Base-by-base conservation (phyloP, 306 rosid species). In the Vicia faba region DNA sequence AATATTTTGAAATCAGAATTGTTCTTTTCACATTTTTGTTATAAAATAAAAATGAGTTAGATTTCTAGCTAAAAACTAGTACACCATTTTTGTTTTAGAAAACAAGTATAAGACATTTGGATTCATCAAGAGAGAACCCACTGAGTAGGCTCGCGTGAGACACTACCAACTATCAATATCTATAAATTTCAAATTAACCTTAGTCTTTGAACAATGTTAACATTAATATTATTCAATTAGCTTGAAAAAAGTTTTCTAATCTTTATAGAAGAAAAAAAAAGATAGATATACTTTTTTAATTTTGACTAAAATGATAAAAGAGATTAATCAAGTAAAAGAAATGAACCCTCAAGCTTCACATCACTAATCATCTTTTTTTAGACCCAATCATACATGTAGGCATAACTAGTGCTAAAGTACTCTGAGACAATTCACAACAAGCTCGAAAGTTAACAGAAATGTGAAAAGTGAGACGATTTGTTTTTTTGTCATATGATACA, bases 391-490 rank as follows among this genome's bases (percentile, higher is more conserved):
- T 20, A 43, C 15, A 67, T 16, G 53, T n/a, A 41, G 11, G 68
- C 82, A 73, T 66, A 41, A 59, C 5, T 26, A 10, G 35, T 60
- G 66, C 46, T 5, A 61, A 11, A 39, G 8, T 51, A 81, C 91
- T 86, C 83, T 81, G 86, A 64, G 88, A 86, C 82, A 86, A 64
- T 69, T 86, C 86, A 66, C 88, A 81, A 54, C 73, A 81, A 61
- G 86, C 78, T 61, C 88, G 84, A 23, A 73, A 79, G 57, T 81
- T 70, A 16, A 70, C 68, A 11, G 85, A 69, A 18, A 79, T 59
- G 78, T 77, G 88, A 7, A 82, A 81, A 46, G 86, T 77, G 64
- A 79, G 81, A 23, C 78, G 66, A 33, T n/a, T n/a, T n/a, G n/a
- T n/a, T n/a, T n/a, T n/a, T n/a, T n/a, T n/a, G n/a, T n/a, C n/a